Conservation (phyloP, 225 moss, liverwort and hornwort species). For the Sphagnum tenellum region DNA sequence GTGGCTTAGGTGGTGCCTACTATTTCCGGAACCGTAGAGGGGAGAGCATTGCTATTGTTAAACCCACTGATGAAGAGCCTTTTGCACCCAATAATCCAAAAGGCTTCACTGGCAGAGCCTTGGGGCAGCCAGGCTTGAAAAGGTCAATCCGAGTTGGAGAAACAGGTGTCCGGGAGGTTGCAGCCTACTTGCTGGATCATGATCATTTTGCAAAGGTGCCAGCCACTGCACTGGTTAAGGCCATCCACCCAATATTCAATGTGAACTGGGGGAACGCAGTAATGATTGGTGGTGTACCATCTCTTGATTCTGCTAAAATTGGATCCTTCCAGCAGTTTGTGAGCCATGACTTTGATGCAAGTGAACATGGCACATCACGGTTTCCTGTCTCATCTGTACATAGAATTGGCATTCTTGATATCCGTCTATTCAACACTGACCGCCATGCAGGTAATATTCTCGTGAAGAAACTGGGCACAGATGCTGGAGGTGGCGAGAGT, state of each 20-base stretch:
- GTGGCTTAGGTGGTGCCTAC: constrained; percentile 83
- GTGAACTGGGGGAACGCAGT: constrained; percentile 32
- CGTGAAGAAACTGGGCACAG: constrained; percentile 55
- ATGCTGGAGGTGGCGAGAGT: constrained; percentile 17
- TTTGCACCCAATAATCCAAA: constrained; percentile 96
- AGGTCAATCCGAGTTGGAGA: constrained; percentile 92
- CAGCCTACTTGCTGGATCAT: constrained; percentile 85
- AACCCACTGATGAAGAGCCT: constrained; percentile 93
- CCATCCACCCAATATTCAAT: constrained; percentile 70
- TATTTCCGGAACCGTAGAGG: constrained; percentile 69
- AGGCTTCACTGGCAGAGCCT: constrained; percentile 64
- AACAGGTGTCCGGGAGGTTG: constrained; percentile 91
- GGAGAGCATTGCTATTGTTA: constrained; percentile 67
- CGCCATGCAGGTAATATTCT: constrained; percentile 90
- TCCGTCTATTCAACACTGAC: constrained; percentile 80
- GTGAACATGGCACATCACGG: constrained; percentile 68
- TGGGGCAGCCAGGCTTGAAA: constrained; percentile 82
- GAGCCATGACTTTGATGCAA: constrained; percentile 73
- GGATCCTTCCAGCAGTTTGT: constrained; percentile 91
- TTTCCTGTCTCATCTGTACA: constrained; percentile 82
- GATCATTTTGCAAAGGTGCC: constrained; percentile 77
- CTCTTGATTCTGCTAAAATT: constrained; percentile 25
- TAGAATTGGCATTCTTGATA: constrained; percentile 80
- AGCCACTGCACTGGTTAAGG: constrained; percentile 70
- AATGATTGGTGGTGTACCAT: constrained; percentile 9